These are phyloP conservation scores for Echeveria elegans DNA, from an alignment of 164 flowering plant species.

Conservation along the genomic window DNA sequence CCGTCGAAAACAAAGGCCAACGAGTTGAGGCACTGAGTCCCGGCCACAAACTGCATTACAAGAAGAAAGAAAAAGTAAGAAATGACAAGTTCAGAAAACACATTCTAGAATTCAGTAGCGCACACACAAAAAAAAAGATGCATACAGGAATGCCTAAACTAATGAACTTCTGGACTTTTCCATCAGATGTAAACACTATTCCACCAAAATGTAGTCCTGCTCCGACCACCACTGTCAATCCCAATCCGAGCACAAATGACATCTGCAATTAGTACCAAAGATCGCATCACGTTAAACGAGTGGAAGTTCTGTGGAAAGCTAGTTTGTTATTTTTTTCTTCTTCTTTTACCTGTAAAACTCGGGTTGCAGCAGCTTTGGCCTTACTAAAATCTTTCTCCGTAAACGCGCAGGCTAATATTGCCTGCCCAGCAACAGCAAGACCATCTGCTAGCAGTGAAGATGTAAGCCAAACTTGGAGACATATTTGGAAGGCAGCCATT, in stretches of 20 bases:
- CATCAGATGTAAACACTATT: constrained; percentile 30
- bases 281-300: neutral
- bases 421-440: constrained; percentile 65
- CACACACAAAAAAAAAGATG: neutral
- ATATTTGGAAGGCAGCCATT: constrained; percentile 95
- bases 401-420: constrained; percentile 44
- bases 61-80: neutral
- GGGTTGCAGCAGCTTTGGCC: constrained; percentile 26
- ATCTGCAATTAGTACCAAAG: constrained; percentile 23
- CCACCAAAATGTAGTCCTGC: constrained; percentile 32
- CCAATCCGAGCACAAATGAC: constrained; percentile 37
- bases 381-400: constrained; percentile 35
- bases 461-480: constrained; percentile 85
- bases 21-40: constrained; percentile 42
- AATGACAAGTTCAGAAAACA: neutral
- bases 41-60: constrained; percentile 36
- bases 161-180: constrained; percentile 27
- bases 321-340: neutral
- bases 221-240: constrained; percentile 29
- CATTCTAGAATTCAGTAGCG: neutral
- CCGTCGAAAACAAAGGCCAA: constrained; percentile 54
- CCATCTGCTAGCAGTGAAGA: constrained; percentile 81
- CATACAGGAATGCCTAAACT: constrained; percentile 37
- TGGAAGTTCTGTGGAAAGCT: neutral
- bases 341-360: constrained; percentile 29